A percentile compares a stretch with the other conserved stretches of the same genome.
phyloP scores from a whole-genome alignment of 345 rosid genomes.

The Excoecaria cochinchinensis region DNA sequence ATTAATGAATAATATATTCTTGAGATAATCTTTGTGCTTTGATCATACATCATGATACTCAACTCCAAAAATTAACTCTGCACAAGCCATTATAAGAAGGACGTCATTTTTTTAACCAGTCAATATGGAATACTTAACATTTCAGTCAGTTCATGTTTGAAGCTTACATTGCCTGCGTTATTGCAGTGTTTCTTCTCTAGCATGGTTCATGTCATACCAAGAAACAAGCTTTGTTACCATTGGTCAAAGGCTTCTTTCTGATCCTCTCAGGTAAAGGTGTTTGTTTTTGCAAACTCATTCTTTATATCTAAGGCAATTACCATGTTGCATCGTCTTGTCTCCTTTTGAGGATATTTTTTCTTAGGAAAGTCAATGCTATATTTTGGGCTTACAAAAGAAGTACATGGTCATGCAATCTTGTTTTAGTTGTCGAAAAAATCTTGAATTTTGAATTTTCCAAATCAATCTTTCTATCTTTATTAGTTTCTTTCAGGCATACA shows the following conservation, averaged over 20 bases:
- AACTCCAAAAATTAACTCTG: too few species aligned
- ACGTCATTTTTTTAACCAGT: too few species aligned
- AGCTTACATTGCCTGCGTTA: background rate
- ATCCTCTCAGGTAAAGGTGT: slow-evolving; percentile 74
- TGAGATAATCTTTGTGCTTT: background rate
- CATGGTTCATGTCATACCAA: slow-evolving; percentile 99
- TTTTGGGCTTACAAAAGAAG: background rate
- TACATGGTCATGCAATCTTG: background rate
- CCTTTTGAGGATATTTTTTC: background rate
- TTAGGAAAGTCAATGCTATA: background rate
- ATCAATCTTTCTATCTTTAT: background rate
- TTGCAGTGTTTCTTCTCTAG: slow-evolving; percentile 94
- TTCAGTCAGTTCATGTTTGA: too few species aligned
- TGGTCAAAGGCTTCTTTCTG: slow-evolving; percentile 91
- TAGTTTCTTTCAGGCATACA: slow-evolving; percentile 7
- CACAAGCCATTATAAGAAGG: too few species aligned
- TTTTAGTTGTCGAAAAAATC: background rate
- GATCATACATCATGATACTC: too few species aligned
- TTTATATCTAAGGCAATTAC: background rate
- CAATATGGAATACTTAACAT: too few species aligned
- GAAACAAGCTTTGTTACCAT: slow-evolving; percentile 96
- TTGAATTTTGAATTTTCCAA: slow-evolving; percentile 5
- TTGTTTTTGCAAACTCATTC: slow-evolving; percentile 9
- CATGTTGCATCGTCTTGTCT: background rate
- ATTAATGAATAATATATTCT: background rate